Base-by-base conservation (phyloP, 495 filamentous ascomycete genomes). In the Staphylotrichum longicolle region DNA sequence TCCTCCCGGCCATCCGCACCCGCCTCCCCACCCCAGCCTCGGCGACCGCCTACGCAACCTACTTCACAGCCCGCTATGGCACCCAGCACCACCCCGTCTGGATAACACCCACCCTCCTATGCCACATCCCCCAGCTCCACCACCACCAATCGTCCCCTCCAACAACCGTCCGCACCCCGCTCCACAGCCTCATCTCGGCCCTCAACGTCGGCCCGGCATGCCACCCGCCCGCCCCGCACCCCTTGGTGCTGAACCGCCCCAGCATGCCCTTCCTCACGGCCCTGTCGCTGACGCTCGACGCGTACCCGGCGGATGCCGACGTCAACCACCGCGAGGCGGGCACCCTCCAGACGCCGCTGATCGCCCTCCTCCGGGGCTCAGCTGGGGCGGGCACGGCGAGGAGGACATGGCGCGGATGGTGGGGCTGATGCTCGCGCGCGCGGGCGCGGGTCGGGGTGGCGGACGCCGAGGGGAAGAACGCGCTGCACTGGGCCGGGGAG, bases 31-130 rank as follows among this genome's bases (percentile, higher is more conserved):
- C 37, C n/a, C 10, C 37, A 1, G 52, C 15, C 2, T 35, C 48
- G 40, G 61, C 46, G 14, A n/a, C 49, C 12, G 32, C 35, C 5
- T 64, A 64, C 51, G 35, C 32, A 12, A 11, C 15, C n/a, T 64
- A 64, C 42, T 60, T 64, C 15, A 5, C 20, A 6, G 14, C 56
- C 20, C 61, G 61, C 41, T 63, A 63, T 40, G 48, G 46, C 8
- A 63, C 59, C 15, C 44, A 32, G 32, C 32, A 39, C 45, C n/a
- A 11, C n/a, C 30, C 41, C 4, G 44, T 50, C 4, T 58, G 45
- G 56, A 37, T 58, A 37, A 50, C 52, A 40, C 7, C 40, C 3
- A 44, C 27, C n/a, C n/a, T 33, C 27, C 44, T 65, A 49, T 47
- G 45, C 45, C 45, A 47, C 45, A 47, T 47, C 45, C 45, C 45